Percentiles rank a stretch among this genome's conserved stretches.
Evolutionary conservation across 257 asterid species (phyloP).

Genomic region (Solanum chiquidenum): DNA sequence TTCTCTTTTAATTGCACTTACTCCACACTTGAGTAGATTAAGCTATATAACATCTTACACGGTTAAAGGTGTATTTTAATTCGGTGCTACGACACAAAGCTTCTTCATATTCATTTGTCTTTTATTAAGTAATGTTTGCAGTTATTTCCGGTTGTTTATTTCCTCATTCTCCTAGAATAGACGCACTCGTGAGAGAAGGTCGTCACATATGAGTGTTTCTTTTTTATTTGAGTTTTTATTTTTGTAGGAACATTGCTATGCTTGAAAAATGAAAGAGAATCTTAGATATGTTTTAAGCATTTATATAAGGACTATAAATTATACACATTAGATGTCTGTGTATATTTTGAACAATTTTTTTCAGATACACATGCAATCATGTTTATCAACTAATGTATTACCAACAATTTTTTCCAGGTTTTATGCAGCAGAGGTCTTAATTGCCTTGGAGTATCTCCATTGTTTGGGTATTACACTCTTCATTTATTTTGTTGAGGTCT

Average conservation of each 20-base stretch:
- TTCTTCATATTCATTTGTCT: neutral
- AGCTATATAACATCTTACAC: neutral
- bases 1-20: neutral
- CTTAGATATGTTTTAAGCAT: neutral
- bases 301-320: neutral
- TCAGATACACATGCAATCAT: neutral
- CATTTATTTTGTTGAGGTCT: neutral
- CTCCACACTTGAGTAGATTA: neutral
- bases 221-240: neutral
- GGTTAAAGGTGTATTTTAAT: neutral
- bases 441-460: constrained; percentile 95
- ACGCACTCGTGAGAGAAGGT: neutral
- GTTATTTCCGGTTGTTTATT: neutral
- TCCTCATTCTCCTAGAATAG: neutral
- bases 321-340: neutral
- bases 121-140: neutral
- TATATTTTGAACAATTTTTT: neutral
- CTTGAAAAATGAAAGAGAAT: neutral
- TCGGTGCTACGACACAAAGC: neutral
- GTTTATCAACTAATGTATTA: neutral
- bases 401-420: constrained; percentile 41
- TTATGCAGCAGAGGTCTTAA: constrained; percentile 88
- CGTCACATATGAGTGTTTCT: neutral
- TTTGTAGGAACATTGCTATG: neutral
- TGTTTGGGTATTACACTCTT: constrained; percentile 60